These are phyloP conservation scores for Iris pallida DNA, from an alignment of 116 monocot species.

Conservation along the genomic window DNA sequence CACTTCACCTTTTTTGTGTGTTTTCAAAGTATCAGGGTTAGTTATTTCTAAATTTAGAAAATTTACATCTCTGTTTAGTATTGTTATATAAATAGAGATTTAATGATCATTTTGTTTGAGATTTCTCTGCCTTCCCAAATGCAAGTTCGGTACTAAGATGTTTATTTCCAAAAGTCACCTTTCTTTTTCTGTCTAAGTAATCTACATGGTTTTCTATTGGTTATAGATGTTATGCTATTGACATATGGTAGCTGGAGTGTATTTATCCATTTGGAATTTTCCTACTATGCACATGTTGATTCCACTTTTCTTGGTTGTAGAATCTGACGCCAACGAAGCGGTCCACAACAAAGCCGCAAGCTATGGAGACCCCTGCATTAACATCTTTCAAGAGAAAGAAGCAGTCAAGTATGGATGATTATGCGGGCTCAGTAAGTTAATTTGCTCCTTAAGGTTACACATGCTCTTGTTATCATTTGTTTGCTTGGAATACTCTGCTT, in stretches of 20 bases:
- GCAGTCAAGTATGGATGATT: constrained; percentile 68
- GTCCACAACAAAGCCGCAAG: constrained; percentile 43
- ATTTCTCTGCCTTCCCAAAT: not conserved
- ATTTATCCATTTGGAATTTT: too few species aligned
- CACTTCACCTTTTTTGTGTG: not conserved
- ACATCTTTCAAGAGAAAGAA: constrained; percentile 64
- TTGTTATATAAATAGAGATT: not conserved
- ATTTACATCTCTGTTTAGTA: not conserved
- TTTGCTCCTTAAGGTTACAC: too few species aligned
- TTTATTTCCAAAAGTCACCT: too few species aligned
- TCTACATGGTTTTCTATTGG: too few species aligned
- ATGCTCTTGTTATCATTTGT: too few species aligned
- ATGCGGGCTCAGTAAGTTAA: constrained; percentile 46
- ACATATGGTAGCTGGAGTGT: too few species aligned
- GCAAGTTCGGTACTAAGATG: too few species aligned
- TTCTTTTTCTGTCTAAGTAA: too few species aligned
- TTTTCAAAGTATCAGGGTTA: not conserved
- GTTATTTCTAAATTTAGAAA: not conserved
- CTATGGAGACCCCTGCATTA: constrained; percentile 59
- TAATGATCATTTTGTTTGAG: not conserved
- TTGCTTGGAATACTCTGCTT: too few species aligned
- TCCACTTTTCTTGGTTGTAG: constrained; percentile 18
- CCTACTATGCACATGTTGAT: too few species aligned
- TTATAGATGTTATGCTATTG: too few species aligned
- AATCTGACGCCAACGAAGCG: constrained; percentile 66